A percentile compares a stretch with the other conserved stretches of the same genome.
Evolutionary conservation across 2,329 filamentous ascomycete species (phyloP).

Genomic region (Penicillium sp.): DNA sequence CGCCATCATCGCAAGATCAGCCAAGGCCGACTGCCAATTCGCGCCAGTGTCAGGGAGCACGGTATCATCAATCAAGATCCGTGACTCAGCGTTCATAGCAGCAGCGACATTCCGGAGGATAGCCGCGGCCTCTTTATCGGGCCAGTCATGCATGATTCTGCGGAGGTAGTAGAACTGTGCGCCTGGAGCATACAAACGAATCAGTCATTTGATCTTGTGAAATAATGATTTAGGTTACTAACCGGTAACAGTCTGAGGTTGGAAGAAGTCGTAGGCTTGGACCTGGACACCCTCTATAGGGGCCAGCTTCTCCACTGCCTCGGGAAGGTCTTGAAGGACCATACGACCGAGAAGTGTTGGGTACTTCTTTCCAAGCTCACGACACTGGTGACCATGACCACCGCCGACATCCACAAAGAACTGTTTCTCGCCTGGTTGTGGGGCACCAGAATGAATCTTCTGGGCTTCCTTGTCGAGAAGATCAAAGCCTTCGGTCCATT

Average conservation of each 20-base stretch:
- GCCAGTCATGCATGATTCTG: constrained; percentile 33
- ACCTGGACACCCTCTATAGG: constrained; percentile 31
- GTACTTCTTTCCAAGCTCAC: constrained; percentile 32
- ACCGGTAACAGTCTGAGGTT: constrained; percentile 28
- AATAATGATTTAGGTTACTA: neutral
- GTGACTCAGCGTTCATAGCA: constrained; percentile 29
- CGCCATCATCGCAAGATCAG: constrained; percentile 24
- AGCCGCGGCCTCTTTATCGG: constrained; percentile 18
- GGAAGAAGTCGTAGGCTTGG: constrained; percentile 20
- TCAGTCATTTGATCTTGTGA: neutral
- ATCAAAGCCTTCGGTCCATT: constrained; percentile 24
- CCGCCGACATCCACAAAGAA: constrained; percentile 49
- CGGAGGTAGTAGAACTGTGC: constrained; percentile 34
- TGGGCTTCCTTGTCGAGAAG: constrained; percentile 19
- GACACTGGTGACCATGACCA: constrained; percentile 43
- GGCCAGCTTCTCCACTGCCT: constrained; percentile 30
- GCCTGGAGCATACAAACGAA: constrained; percentile 10
- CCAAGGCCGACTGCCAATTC: constrained; percentile 19
- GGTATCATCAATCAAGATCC: constrained; percentile 49
- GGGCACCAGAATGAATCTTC: constrained; percentile 3
- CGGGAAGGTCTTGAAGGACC: constrained; percentile 45
- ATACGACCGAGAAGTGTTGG: constrained; percentile 37
- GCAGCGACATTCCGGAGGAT: constrained; percentile 38
- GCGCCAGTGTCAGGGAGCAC: constrained; percentile 39
- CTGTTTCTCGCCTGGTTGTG: constrained; percentile 15